Conservation (phyloP, 345 rosid genomes). For the Clausena lansium region DNA sequence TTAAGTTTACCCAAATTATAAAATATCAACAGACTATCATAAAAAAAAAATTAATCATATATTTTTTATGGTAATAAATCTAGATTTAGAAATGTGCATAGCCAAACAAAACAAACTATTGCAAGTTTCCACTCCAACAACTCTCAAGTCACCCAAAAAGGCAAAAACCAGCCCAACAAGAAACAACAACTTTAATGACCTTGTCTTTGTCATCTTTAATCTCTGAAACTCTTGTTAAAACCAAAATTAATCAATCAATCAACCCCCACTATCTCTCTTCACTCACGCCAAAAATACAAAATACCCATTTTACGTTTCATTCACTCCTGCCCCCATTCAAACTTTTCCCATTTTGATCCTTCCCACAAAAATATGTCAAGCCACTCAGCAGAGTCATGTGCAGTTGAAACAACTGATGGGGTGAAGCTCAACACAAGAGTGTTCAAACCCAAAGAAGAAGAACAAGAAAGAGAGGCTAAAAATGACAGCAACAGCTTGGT, state of each 20-base stretch:
- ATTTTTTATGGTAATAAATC: no score
- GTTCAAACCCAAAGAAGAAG: conserved; percentile 56
- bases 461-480: conserved; percentile 19
- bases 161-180: not conserved
- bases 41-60: not conserved
- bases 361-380: conserved; percentile 34
- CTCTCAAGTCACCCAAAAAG: not conserved
- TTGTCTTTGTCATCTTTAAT: not conserved
- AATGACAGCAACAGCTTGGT: conserved; percentile 34
- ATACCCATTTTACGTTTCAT: not conserved
- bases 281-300: no score
- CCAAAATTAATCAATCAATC: not conserved
- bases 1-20: no score
- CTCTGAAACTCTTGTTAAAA: not conserved
- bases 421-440: conserved; percentile 52
- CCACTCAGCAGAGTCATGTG: conserved; percentile 41
- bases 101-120: not conserved
- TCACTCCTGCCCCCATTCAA: no score
- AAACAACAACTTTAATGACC: not conserved
- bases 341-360: not conserved
- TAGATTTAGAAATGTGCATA: not conserved
- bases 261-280: not conserved
- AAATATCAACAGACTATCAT: no score
- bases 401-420: conserved; percentile 52
- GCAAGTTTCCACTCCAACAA: not conserved